Conservation (phyloP, 148 eudicot genomes). For the Silene latifolia region DNA sequence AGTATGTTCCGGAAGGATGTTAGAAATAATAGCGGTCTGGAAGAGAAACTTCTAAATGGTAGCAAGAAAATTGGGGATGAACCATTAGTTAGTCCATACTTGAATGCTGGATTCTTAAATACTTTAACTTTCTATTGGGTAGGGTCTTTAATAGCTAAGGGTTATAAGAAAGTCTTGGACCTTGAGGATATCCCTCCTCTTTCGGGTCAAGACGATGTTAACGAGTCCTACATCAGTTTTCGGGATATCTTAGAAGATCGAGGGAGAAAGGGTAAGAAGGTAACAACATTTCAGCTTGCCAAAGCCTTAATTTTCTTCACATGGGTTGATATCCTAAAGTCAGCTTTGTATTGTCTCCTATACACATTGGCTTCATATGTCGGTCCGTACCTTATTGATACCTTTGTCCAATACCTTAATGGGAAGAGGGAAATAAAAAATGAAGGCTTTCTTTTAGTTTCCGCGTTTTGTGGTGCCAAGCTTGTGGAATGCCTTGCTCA, state of each 20-base stretch:
- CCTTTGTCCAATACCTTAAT: slow-evolving; percentile 44
- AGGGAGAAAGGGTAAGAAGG: slow-evolving; percentile 8
- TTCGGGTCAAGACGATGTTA: slow-evolving; percentile 30
- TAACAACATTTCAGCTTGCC: slow-evolving; percentile 28
- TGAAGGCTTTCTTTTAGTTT: slow-evolving; percentile 34
- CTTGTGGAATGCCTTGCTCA: slow-evolving; percentile 37
- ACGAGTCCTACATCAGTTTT: slow-evolving; percentile 27
- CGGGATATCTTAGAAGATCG: slow-evolving; percentile 17
- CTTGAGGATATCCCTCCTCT: slow-evolving; percentile 44
- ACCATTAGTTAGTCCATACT: slow-evolving; percentile 25
- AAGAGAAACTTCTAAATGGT: slow-evolving; percentile 35
- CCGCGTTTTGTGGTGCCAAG: slow-evolving; percentile 33
- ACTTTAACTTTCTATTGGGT: slow-evolving; percentile 37
- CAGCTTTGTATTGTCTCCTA: slow-evolving; percentile 28
- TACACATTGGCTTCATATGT: slow-evolving; percentile 35
- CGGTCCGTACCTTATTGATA: slow-evolving; percentile 44
- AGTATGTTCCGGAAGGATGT: slow-evolving; percentile 26
- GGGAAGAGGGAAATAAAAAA: slow-evolving; percentile 26
- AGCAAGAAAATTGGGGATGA: slow-evolving; percentile 10
- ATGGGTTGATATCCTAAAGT: slow-evolving; percentile 33
- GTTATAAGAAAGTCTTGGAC: slow-evolving; percentile 37
- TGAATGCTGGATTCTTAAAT: slow-evolving; percentile 30
- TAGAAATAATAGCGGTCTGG: slow-evolving; percentile 9
- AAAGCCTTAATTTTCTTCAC: slow-evolving; percentile 31
- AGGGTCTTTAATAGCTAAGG: slow-evolving; percentile 29